Base-by-base conservation (phyloP, 148 eudicot species). In the Rhododendron ferrugineum region DNA sequence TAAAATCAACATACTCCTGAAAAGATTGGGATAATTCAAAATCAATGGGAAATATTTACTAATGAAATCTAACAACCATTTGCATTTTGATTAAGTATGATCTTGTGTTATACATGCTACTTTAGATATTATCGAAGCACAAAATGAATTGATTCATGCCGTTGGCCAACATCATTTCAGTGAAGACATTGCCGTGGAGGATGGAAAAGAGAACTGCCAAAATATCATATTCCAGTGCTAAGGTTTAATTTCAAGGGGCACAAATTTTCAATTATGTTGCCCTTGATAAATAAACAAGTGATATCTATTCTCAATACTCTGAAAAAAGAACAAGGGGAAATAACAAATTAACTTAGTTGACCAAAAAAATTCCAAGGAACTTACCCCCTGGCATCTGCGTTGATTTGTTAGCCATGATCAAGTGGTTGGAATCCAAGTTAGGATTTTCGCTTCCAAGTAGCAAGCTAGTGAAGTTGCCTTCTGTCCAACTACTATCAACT, bases 401-500 rank as follows among this genome's bases (percentile, higher is more conserved):
- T 64, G 74, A 11, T 52, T 84, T 78, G 70, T 42, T 82, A 22
- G 70, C 73, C 68, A 68, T 56, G 28, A 80, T 26, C 81, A 54
- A 79, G 18, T 80, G 86, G 80, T 68, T 85, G 18, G 82, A 44
- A 47, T 66, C 36, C 77, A 46, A 40, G 60, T 78, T n/a, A 20
- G 44, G 56, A 64, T 37, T 66, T 60, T 86, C 91, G 60, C 36
- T 30, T 54, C 62, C 82, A 62, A 74, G 88, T 77, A 85, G 76
- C 60, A 85, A 85, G 83, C 82, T 82, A 60, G 87, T 72, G 62
- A 88, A 82, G 30, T 88, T 79, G 13, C 82, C 79, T 36, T 75
- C 82, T 23, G 77, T 85, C 86, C 86, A 85, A 50, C 64, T 80
- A 84, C 86, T 81, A 58, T 83, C 88, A 46, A 85, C 88, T 80